Evolutionary conservation across 306 rosid species (phyloP), one percentile per base, ranked within the genome.

Genomic region (Castanopsis chinensis): DNA sequence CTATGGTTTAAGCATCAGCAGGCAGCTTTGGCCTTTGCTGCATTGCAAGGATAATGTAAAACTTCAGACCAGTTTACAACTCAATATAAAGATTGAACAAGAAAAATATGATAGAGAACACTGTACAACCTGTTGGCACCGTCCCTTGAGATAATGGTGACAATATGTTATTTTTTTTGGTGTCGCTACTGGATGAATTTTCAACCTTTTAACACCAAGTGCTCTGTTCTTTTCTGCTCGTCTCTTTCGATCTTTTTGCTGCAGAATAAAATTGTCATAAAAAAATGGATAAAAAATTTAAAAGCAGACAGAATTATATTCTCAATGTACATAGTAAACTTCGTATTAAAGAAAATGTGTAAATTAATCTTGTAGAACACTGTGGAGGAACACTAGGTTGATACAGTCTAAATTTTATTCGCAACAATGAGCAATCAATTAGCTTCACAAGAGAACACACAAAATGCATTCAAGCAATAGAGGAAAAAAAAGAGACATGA

Each of bases 181-280:
- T 81, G 84, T 89, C 45, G 78, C 86, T 45, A 86, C 85, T 23
- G 79, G 85, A 71, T 27, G 86, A 79, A 90, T 75, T 73, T 88
- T 91, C 89, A 87, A 64, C 87, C 91, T 92, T 83, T 84, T 92
- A 70, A 90, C 92, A 76, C 99, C 97, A 76, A 72, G 91, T 81
- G 89, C 59, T 83, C 90, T 90, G 86, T 92, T 91, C 81, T 81
- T 85, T 70, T 83, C 88, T 33, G 99, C 97, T 53, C 87, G 82
- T 67, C 81, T 81, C 88, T 83, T 90, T 76, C 92, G 87, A 27
- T 86, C 68, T 60, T 76, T 83, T 74, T 32, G 33, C 97, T 94
- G 78, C 78, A 80, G 23, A 68, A 85, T 54, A 41, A 63, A 45
- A 76, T 78, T 79, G 33, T 74, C 56, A 76, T 61, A 67, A 41